These are phyloP conservation scores for Chrysanthemum lavandulifolium DNA, from an alignment of 129 eudicot genomes.

Conservation along the genomic window DNA sequence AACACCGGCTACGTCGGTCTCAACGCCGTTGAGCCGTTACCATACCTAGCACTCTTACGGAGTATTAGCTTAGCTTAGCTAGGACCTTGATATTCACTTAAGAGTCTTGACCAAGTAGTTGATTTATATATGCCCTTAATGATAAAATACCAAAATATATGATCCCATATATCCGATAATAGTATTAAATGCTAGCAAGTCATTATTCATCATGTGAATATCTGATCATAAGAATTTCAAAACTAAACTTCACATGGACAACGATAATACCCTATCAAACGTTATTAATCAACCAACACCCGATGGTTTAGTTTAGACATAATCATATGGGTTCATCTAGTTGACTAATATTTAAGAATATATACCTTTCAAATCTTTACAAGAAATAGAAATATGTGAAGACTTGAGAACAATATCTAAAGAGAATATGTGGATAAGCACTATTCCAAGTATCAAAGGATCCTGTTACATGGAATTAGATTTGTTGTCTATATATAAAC, in stretches of 20 bases:
- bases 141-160: not conserved
- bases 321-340: constrained; percentile 1
- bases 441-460: constrained; percentile 36
- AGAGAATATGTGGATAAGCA: constrained; percentile 28
- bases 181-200: not conserved
- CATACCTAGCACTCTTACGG: too few species aligned
- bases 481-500: constrained; percentile 21
- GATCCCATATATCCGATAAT: not conserved
- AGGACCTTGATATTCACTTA: too few species aligned
- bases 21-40: too few species aligned
- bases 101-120: too few species aligned
- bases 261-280: constrained; percentile 31
- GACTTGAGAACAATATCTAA: constrained; percentile 32
- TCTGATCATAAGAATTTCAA: constrained; percentile 3
- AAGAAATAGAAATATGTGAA: constrained; percentile 12
- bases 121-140: not conserved
- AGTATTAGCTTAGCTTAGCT: too few species aligned
- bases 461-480: constrained; percentile 39
- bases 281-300: constrained; percentile 18
- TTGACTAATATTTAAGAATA: constrained; percentile 23
- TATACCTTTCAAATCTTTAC: constrained; percentile 23
- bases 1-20: too few species aligned
- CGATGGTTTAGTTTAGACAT: not conserved
- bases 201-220: constrained; percentile 17
- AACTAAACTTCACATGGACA: constrained; percentile 37